phyloP scores from a whole-genome alignment of 83 land plant genomes.

The Diphasiastrum complanatum region DNA sequence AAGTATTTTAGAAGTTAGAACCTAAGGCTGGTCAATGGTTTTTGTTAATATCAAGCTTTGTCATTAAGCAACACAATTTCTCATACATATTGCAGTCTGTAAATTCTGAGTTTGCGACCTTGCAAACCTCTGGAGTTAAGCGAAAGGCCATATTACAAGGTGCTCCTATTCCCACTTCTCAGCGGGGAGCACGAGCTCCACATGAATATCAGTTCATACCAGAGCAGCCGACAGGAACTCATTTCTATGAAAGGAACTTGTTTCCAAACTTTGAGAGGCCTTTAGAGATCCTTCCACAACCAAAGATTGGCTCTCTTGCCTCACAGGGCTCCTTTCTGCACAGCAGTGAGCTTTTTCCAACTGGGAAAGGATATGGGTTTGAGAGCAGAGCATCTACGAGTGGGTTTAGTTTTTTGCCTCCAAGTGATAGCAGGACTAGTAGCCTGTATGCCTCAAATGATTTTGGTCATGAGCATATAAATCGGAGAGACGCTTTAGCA shows the following conservation, averaged over 20 bases:
- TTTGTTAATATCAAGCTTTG: conserved; percentile 2
- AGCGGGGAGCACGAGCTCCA: conserved; percentile 11
- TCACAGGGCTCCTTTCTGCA: conserved; percentile 20
- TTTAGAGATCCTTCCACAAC: neutral
- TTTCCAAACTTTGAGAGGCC: conserved; percentile 14
- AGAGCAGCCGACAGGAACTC: conserved; percentile 34
- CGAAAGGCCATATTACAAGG: conserved; percentile 15
- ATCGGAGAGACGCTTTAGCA: conserved; percentile 9
- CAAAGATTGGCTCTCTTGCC: neutral
- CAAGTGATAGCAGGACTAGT: conserved; percentile 33
- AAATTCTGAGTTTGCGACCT: conserved; percentile 13
- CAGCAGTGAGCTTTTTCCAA: conserved; percentile 33
- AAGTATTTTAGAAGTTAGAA: too few species aligned
- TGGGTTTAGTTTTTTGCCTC: conserved; percentile 29
- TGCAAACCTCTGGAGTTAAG: conserved; percentile 22
- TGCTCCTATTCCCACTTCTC: conserved; percentile 2
- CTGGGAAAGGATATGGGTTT: conserved; percentile 21
- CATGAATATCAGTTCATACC: conserved; percentile 37
- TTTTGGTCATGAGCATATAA: conserved; percentile 27
- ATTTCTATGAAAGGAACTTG: conserved; percentile 19
- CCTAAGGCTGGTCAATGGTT: neutral
- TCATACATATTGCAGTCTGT: conserved; percentile 17
- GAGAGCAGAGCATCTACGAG: conserved; percentile 32
- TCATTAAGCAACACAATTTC: too few species aligned
- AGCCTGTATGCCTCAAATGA: conserved; percentile 19